A percentile compares a stretch with the other conserved stretches of the same genome.
phyloP scores from a whole-genome alignment of 805 yeast genomes.

The Saccharomycodes ludwigii region DNA sequence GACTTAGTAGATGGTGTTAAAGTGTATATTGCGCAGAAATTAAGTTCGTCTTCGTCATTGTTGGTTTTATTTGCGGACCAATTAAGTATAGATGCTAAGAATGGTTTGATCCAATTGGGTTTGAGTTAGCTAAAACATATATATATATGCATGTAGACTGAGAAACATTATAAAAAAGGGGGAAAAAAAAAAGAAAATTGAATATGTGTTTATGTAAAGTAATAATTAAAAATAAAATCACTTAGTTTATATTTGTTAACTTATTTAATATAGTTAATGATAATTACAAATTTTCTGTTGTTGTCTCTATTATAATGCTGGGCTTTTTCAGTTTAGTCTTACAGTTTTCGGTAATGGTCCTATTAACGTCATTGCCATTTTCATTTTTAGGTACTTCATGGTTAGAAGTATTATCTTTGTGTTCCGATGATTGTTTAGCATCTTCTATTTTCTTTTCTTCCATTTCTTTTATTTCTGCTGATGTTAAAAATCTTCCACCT shows the following conservation, averaged over 20 bases:
- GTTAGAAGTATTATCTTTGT: background rate
- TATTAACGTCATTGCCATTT: too few relatives aligned
- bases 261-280: too few relatives aligned
- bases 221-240: too few relatives aligned
- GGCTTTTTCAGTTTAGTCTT: too few relatives aligned
- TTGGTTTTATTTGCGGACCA: constrained; percentile 15
- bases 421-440: background rate
- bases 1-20: constrained; percentile 18
- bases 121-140: constrained; percentile 2
- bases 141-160: background rate
- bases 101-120: constrained; percentile 15
- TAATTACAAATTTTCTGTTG: too few relatives aligned
- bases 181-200: too few relatives aligned
- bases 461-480: constrained; percentile 63
- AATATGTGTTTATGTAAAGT: too few relatives aligned
- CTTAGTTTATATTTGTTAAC: too few relatives aligned
- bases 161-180: too few relatives aligned
- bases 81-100: constrained; percentile 16
- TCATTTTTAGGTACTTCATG: too few relatives aligned
- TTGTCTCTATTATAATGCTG: too few relatives aligned
- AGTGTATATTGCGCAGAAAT: constrained; percentile 11
- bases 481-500: constrained; percentile 94
- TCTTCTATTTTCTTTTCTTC: constrained; percentile 24
- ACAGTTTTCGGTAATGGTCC: too few relatives aligned
- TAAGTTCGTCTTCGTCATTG: constrained; percentile 15